phyloP scores from a whole-genome alignment of 108 stramenopile genomes.

The Aureococcus anophagefferens region DNA sequence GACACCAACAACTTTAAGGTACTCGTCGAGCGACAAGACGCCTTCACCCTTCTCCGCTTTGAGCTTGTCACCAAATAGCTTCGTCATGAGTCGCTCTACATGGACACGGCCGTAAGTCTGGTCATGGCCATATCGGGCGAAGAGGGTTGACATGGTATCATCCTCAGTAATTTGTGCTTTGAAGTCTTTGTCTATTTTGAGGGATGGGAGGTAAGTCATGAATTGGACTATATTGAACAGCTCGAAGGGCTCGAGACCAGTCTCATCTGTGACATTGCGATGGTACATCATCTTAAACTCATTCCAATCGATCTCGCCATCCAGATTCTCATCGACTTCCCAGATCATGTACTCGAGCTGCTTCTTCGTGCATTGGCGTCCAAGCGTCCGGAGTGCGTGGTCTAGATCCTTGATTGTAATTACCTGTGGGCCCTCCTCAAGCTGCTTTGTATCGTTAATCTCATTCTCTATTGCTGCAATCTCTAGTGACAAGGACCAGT shows the following conservation, averaged over 20 bases:
- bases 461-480: too few relatives aligned
- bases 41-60: constrained; percentile 5
- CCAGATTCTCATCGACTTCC: constrained; percentile 61
- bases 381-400: constrained; percentile 39
- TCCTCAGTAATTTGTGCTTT: constrained; percentile 49
- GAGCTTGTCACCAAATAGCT: constrained; percentile 11
- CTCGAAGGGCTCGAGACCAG: constrained; percentile 46
- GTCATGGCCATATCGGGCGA: constrained; percentile 38
- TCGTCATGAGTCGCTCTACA: constrained; percentile 5
- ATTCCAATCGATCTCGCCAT: constrained; percentile 51
- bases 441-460: too few relatives aligned
- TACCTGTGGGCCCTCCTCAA: too few relatives aligned
- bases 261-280: constrained; percentile 48
- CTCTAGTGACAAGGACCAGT: too few relatives aligned
- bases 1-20: too few relatives aligned
- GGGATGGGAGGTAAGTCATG: constrained; percentile 36
- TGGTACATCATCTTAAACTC: constrained; percentile 57
- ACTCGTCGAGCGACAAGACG: background rate
- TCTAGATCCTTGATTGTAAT: constrained; percentile 26
- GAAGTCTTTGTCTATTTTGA: constrained; percentile 24
- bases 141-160: constrained; percentile 60
- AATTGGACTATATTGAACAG: constrained; percentile 58
- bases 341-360: constrained; percentile 58
- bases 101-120: constrained; percentile 1
- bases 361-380: constrained; percentile 24